These are phyloP conservation scores for Fusarium brachygibbosum DNA, from an alignment of 2,329 filamentous ascomycete species.

Conservation along the genomic window DNA sequence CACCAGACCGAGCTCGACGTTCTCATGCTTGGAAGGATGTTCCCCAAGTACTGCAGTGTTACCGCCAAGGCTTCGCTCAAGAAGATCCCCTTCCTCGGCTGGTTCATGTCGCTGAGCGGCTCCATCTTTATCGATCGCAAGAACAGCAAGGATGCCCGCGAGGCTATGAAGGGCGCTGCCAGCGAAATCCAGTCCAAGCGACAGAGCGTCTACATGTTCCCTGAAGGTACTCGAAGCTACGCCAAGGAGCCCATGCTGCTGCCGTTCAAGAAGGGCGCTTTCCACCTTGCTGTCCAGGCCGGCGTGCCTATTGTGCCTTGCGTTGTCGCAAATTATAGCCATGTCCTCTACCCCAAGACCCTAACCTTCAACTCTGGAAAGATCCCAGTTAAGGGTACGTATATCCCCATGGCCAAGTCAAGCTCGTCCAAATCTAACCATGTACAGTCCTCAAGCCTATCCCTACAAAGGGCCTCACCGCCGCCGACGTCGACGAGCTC, in stretches of 20 bases:
- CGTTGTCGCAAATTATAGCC: constrained; percentile 83
- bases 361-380: constrained; percentile 75
- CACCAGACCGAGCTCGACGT: constrained; percentile 98
- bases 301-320: constrained; percentile 93
- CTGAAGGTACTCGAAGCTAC: constrained; percentile 94
- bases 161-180: constrained; percentile 87
- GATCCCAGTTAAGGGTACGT: constrained; percentile 81
- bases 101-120: constrained; percentile 91
- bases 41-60: constrained; percentile 91
- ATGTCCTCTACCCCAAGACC: constrained; percentile 75
- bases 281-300: constrained; percentile 94
- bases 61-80: constrained; percentile 91
- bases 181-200: constrained; percentile 78
- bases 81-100: constrained; percentile 86
- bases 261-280: constrained; percentile 99
- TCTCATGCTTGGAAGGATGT: constrained; percentile 88
- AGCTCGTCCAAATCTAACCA: background rate
- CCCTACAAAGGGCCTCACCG: constrained; percentile 77
- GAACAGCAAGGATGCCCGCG: constrained; percentile 84
- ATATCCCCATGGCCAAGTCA: background rate
- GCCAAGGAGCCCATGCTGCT: constrained; percentile 83
- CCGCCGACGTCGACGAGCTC: constrained; percentile 83
- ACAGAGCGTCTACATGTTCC: constrained; percentile 88
- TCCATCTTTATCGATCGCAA: constrained; percentile 95
- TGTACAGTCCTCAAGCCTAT: constrained; percentile 81